Evolutionary conservation across 2,329 filamentous ascomycete species (phyloP), one percentile per base, ranked within the genome.

Genomic region (Trichophyton rubrum): DNA sequence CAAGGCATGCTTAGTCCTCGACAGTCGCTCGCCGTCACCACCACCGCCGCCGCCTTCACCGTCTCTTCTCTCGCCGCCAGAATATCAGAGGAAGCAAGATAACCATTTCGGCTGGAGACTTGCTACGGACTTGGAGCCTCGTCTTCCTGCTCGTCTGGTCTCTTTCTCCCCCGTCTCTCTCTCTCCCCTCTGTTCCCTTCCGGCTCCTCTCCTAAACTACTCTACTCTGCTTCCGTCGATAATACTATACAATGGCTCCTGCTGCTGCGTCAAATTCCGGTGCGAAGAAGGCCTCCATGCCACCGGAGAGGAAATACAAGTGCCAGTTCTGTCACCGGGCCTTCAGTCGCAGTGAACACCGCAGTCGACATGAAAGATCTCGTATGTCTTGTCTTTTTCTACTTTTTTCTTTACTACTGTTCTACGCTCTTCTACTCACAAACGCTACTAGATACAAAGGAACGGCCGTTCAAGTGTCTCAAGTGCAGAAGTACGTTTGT

Each of bases 401-500:
- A 35, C 33, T 35, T 4, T 24, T 56, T 49, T 57, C n/a, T n/a
- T n/a, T 17, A 56, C 45, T 27, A 27, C 35, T 33, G 4, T 7
- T 38, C 5, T 57, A 58, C 62, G 33, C 49, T 58, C 2, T 27
- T 35, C 3, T 38, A 30, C 30, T 59, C 20, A 59, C 41, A 57
- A 60, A 59, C 27, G 5, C 27, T 56, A 53, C 64, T 75, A 97
- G 92, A 97, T 76, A 99, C 93, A 66, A 99, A 99, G 78, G 93
- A 97, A 77, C 87, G 93, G 65, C 93, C 93, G 41, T 99, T 99
- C 82, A 97, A 97, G 75, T 99, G 93, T 77, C 82, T 90, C 79
- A 99, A 99, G 79, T 99, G 93, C 77, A 84, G 91, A 71, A 96
- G 91, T 80, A 99, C 93, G 64, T 99, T 99, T 73, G 93, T 99